phyloP scores from a whole-genome alignment of 805 yeast genomes.

The Candida maris region DNA sequence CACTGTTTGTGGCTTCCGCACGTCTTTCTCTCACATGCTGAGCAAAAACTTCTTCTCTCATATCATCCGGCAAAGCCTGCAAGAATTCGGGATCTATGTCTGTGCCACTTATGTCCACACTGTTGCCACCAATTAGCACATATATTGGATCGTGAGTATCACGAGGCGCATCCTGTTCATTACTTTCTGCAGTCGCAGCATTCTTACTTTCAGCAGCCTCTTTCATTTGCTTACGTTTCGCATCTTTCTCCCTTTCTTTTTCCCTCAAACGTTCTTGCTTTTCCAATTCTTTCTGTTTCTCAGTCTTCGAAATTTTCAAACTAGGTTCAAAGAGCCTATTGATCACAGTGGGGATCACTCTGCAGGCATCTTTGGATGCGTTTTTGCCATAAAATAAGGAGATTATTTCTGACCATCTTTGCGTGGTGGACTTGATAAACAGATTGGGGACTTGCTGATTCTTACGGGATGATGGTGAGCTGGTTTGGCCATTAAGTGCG shows the following conservation, averaged over 20 bases:
- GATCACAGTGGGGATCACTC: slow-evolving; percentile 41
- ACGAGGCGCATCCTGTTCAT: slow-evolving; percentile 6
- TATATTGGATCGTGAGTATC: slow-evolving; percentile 49
- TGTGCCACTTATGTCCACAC: slow-evolving; percentile 82
- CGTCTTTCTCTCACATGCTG: slow-evolving; percentile 79
- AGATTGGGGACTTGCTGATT: slow-evolving; percentile 20
- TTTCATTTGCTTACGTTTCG: slow-evolving; percentile 23
- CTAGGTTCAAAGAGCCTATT: slow-evolving; percentile 50
- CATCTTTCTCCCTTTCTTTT: slow-evolving; percentile 29
- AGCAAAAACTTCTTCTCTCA: slow-evolving; percentile 87
- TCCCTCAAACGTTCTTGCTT: slow-evolving; percentile 28
- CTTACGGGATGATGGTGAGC: slow-evolving; percentile 9
- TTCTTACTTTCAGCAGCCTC: slow-evolving; percentile 1
- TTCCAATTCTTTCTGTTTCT: slow-evolving; percentile 25
- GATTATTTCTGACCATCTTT: slow-evolving; percentile 65
- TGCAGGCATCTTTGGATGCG: slow-evolving; percentile 30
- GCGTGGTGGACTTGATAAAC: slow-evolving; percentile 39
- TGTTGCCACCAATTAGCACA: slow-evolving; percentile 71
- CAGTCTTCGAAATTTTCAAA: slow-evolving; percentile 32
- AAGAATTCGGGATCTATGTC: slow-evolving; percentile 90
- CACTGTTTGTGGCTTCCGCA: slow-evolving; percentile 44
- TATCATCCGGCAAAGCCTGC: slow-evolving; percentile 86
- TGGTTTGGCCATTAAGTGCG: slow-evolving; percentile 14
- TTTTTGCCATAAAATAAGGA: slow-evolving; percentile 47
- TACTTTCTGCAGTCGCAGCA: slow-evolving; percentile 16